Evolutionary conservation across 495 filamentous ascomycete genomes (phyloP).

Genomic region (Ramalina peruviana): DNA sequence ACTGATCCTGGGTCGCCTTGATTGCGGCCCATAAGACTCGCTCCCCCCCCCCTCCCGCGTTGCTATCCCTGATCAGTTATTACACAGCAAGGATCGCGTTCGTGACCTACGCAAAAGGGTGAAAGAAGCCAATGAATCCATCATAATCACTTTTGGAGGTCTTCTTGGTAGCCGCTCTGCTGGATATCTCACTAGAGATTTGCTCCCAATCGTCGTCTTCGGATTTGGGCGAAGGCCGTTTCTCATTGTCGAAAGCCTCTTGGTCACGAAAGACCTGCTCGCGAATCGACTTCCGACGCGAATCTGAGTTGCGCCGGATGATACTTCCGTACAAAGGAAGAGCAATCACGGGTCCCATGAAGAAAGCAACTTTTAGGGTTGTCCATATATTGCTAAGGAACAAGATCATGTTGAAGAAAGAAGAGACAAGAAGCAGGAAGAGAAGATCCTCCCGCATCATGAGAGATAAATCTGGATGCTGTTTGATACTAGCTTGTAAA

Average conservation of each 20-base stretch:
- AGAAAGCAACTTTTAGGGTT: too few relatives aligned
- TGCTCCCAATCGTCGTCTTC: slow-evolving; percentile 66
- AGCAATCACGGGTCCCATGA: slow-evolving; percentile 8
- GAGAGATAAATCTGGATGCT: too few relatives aligned
- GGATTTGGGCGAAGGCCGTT: slow-evolving; percentile 19
- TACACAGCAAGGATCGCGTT: not conserved
- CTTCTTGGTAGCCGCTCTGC: slow-evolving; percentile 37
- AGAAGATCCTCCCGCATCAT: too few relatives aligned
- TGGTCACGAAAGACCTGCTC: slow-evolving; percentile 46
- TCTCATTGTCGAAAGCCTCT: slow-evolving; percentile 31
- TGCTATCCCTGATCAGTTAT: slow-evolving; percentile 35
- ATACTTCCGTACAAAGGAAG: slow-evolving; percentile 11
- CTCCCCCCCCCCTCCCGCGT: slow-evolving; percentile 92
- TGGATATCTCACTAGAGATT: slow-evolving; percentile 42
- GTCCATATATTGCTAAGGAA: not conserved
- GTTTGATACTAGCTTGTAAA: too few relatives aligned
- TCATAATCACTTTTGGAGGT: slow-evolving; percentile 48
- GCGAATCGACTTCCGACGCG: slow-evolving; percentile 47
- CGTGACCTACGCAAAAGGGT: slow-evolving; percentile 48
- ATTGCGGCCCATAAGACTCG: slow-evolving; percentile 94
- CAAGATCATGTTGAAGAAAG: too few relatives aligned
- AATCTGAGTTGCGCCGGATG: slow-evolving; percentile 24
- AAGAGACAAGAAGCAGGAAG: too few relatives aligned
- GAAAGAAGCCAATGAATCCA: slow-evolving; percentile 87
- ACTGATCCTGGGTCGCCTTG: slow-evolving; percentile 75